Evolutionary conservation across 2,329 filamentous ascomycete species (phyloP).

Genomic region (Aspergillus ochraceoroseus): DNA sequence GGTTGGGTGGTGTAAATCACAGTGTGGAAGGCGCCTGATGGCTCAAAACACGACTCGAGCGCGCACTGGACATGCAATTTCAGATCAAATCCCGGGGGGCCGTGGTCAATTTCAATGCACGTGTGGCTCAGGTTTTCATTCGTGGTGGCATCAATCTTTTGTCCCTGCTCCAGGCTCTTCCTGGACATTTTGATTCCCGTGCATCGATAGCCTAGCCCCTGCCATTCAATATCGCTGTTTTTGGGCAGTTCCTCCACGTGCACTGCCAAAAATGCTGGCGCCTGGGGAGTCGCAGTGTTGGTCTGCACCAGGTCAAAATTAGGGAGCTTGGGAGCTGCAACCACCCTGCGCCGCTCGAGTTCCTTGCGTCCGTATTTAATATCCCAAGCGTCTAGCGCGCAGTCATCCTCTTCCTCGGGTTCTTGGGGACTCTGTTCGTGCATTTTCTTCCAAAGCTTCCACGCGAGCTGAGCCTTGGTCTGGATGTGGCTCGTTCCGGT

Average conservation of each 20-base stretch:
- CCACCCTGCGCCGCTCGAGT: constrained; percentile 32
- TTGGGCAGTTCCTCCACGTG: constrained; percentile 75
- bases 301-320: constrained; percentile 27
- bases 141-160: constrained; percentile 22
- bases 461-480: constrained; percentile 37
- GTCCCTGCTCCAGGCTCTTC: constrained; percentile 15
- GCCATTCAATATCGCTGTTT: constrained; percentile 75
- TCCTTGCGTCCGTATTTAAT: constrained; percentile 54
- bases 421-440: constrained; percentile 21
- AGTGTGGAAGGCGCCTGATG: constrained; percentile 22
- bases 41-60: constrained; percentile 18
- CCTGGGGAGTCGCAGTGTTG: constrained; percentile 16
- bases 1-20: constrained; percentile 36
- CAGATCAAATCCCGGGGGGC: constrained; percentile 17
- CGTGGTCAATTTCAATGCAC: constrained; percentile 30
- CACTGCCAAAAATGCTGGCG: constrained; percentile 67
- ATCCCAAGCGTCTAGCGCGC: constrained; percentile 47
- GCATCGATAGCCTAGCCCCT: constrained; percentile 57
- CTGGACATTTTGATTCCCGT: constrained; percentile 25
- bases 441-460: constrained; percentile 45
- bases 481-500: constrained; percentile 40
- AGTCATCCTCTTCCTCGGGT: constrained; percentile 39
- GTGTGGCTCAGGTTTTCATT: constrained; percentile 26
- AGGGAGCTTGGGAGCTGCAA: constrained; percentile 22
- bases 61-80: constrained; percentile 25